These are phyloP conservation scores for Radiomyces spectabilis DNA, from an alignment of 192 early-diverging fungal species.

Conservation along the genomic window DNA sequence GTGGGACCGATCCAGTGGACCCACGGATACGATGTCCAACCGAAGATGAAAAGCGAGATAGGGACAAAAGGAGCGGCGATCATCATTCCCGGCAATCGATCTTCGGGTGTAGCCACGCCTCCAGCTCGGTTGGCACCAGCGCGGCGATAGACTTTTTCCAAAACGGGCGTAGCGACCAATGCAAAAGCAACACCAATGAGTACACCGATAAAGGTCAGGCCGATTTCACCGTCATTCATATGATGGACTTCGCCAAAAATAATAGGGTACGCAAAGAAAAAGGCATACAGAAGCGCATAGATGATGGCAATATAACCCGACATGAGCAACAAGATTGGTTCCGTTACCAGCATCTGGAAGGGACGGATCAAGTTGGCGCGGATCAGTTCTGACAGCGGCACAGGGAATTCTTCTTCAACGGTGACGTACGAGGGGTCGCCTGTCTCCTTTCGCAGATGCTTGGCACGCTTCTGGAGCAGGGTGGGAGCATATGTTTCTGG, in stretches of 20 bases:
- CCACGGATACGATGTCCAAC: conserved; percentile 23
- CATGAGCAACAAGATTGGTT: conserved; percentile 21
- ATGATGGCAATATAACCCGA: conserved; percentile 21
- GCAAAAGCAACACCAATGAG: conserved; percentile 15
- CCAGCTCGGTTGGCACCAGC: neutral
- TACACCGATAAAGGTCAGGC: conserved; percentile 19
- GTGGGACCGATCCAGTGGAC: conserved; percentile 17
- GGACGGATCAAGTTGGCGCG: conserved; percentile 14
- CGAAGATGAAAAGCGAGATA: conserved; percentile 24
- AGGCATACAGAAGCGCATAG: conserved; percentile 19
- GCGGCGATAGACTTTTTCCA: conserved; percentile 10
- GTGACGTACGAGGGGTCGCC: conserved; percentile 17
- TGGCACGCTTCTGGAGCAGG: conserved; percentile 9
- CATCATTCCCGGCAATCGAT: conserved; percentile 22
- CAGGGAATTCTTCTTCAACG: conserved; percentile 18
- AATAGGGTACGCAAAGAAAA: conserved; percentile 25
- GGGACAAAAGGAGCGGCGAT: conserved; percentile 19
- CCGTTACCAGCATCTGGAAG: conserved; percentile 17
- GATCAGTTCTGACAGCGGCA: conserved; percentile 7
- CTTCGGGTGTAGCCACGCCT: conserved; percentile 6
- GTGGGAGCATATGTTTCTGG: conserved; percentile 16
- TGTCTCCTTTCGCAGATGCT: conserved; percentile 8
- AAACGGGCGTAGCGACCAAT: conserved; percentile 9
- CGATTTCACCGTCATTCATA: conserved; percentile 24
- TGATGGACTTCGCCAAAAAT: conserved; percentile 16